A percentile compares a stretch with the other conserved stretches of the same genome.
phyloP scores from a whole-genome alignment of 345 rosid genomes.

The Eucalyptus caleyi region DNA sequence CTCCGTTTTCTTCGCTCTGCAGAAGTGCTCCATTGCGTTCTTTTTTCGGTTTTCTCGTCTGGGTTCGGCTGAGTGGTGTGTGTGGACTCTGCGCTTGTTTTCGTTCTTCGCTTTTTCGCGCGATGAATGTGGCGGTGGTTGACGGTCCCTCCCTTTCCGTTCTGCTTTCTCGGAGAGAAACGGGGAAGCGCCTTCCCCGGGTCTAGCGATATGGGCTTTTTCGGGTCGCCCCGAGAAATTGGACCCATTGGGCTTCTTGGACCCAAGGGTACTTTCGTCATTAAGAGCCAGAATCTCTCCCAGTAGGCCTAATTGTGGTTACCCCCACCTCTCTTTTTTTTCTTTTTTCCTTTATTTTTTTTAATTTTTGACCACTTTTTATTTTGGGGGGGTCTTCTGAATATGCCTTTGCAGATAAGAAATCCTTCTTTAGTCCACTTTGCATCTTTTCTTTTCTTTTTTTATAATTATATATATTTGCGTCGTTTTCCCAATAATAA shows the following conservation, averaged over 20 bases:
- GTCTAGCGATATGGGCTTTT: neutral
- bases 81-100: neutral
- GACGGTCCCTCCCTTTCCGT: neutral
- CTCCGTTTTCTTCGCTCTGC: neutral
- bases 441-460: neutral
- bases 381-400: neutral
- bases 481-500: neutral
- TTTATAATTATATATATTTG: neutral
- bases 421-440: neutral
- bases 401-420: neutral
- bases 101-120: neutral
- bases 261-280: neutral
- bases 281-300: neutral
- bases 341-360: neutral
- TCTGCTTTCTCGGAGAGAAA: neutral
- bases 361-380: neutral
- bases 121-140: neutral
- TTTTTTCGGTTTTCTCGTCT: neutral
- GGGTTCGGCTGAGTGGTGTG: neutral
- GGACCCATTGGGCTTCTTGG: neutral
- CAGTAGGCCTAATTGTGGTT: neutral
- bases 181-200: neutral
- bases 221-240: neutral
- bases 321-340: neutral
- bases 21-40: neutral